Evolutionary conservation across 2,329 filamentous ascomycete species (phyloP).

Genomic region (Talaromyces sp.): DNA sequence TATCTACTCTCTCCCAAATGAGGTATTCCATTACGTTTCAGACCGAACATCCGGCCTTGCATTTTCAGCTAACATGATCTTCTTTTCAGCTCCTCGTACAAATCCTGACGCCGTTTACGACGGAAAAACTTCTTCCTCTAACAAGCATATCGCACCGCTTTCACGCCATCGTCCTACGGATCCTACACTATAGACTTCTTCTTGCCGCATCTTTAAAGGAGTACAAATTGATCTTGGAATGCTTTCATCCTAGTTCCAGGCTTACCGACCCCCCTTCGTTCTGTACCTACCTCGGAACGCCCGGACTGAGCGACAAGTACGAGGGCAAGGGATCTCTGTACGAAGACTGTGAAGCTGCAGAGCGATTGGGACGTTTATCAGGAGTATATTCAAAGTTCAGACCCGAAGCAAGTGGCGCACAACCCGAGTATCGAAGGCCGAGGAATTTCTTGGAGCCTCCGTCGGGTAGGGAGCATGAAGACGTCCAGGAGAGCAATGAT

Average conservation of each 20-base stretch:
- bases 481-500: background rate
- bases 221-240: slow-evolving; percentile 69
- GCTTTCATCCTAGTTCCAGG: slow-evolving; percentile 66
- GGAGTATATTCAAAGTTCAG: slow-evolving; percentile 65
- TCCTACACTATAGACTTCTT: slow-evolving; percentile 60
- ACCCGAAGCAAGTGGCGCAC: slow-evolving; percentile 54
- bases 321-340: slow-evolving; percentile 33
- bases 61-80: background rate
- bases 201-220: slow-evolving; percentile 52
- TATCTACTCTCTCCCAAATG: slow-evolving; percentile 28
- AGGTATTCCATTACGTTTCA: slow-evolving; percentile 18
- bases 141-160: slow-evolving; percentile 58
- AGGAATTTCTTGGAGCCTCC: slow-evolving; percentile 10
- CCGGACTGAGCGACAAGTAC: slow-evolving; percentile 47
- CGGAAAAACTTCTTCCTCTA: slow-evolving; percentile 50
- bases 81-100: slow-evolving; percentile 44
- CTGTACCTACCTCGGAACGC: slow-evolving; percentile 62
- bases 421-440: background rate
- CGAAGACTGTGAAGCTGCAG: slow-evolving; percentile 23
- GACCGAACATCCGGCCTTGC: background rate
- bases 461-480: slow-evolving; percentile 21
- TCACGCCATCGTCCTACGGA: slow-evolving; percentile 55
- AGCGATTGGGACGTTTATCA: slow-evolving; percentile 43
- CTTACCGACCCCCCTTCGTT: slow-evolving; percentile 62
- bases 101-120: slow-evolving; percentile 45